A percentile compares a stretch with the other conserved stretches of the same genome.
Conservation (phyloP, 148 eudicot species). For the Diospyros lotus region DNA sequence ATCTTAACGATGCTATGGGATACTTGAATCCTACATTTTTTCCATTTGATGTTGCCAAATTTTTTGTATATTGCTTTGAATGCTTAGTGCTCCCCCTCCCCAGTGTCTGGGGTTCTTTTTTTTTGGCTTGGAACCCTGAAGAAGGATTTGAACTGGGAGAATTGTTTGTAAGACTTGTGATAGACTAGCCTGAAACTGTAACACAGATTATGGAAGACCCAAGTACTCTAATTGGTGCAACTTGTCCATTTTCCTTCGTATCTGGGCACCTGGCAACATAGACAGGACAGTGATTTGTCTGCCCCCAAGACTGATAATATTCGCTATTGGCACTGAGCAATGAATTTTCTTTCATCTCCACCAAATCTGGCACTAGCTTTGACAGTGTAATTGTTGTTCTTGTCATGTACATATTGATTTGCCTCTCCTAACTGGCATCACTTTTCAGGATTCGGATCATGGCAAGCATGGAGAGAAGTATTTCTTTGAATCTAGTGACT, state of each 20-base stretch:
- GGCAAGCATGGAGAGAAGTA: constrained; percentile 50
- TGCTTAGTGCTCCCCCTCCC: no score
- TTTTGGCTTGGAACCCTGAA: no score
- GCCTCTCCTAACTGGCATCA: not conserved
- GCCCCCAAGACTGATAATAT: not conserved
- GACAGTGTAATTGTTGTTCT: no score
- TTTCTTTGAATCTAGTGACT: constrained; percentile 65
- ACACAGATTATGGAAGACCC: not conserved
- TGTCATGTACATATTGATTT: not conserved
- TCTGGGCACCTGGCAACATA: not conserved
- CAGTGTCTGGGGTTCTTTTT: no score
- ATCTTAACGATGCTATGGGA: no score
- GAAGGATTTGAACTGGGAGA: no score
- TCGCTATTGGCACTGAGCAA: not conserved
- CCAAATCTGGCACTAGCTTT: no score
- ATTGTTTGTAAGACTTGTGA: not conserved
- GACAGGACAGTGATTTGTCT: not conserved
- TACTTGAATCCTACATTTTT: no score
- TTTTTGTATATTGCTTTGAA: no score
- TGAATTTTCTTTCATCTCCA: not conserved
- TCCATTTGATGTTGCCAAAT: no score
- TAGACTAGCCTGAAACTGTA: not conserved
- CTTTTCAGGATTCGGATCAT: constrained; percentile 53
- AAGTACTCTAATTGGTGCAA: not conserved
- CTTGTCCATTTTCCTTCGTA: not conserved